Percentiles rank a stretch among this genome's conserved stretches.
These are phyloP conservation scores for Lepraria neglecta DNA, from an alignment of 495 filamentous ascomycete species.

Conservation along the genomic window DNA sequence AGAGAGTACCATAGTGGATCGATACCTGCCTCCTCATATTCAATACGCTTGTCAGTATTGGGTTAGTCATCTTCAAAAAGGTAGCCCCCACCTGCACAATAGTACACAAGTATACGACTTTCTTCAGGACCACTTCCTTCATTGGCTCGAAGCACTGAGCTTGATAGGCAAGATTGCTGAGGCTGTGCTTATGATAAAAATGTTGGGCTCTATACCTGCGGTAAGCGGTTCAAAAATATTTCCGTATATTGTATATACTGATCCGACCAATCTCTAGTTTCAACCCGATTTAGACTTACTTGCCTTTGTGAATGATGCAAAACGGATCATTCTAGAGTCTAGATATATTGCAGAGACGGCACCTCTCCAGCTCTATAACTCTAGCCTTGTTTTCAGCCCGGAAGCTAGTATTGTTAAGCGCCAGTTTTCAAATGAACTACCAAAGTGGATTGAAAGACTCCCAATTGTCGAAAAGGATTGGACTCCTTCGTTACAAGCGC, in stretches of 20 bases:
- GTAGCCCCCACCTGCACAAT: constrained; percentile 15
- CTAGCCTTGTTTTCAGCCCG: constrained; percentile 13
- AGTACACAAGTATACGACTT: constrained; percentile 23
- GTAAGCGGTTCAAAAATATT: background rate
- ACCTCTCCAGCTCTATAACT: constrained; percentile 16
- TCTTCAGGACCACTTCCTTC: constrained; percentile 25
- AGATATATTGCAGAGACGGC: constrained; percentile 9
- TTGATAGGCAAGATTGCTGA: constrained; percentile 23
- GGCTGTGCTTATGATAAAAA: constrained; percentile 9
- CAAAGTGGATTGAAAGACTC: constrained; percentile 16
- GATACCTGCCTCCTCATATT: constrained; percentile 25
- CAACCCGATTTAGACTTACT: background rate
- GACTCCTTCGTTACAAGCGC: constrained; percentile 17
- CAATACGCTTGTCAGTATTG: constrained; percentile 34
- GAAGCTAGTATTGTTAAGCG: constrained; percentile 7
- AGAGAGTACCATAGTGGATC: constrained; percentile 24
- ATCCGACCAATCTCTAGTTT: constrained; percentile 5
- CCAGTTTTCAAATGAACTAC: constrained; percentile 4
- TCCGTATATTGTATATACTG: background rate
- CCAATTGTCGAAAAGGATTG: constrained; percentile 14
- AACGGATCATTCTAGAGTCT: constrained; percentile 8
- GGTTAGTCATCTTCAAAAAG: constrained; percentile 29
- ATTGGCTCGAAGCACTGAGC: constrained; percentile 28
- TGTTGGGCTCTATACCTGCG: constrained; percentile 1
- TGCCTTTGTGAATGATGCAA: constrained; percentile 9